A percentile compares a stretch with the other conserved stretches of the same genome.
phyloP scores from a whole-genome alignment of 441 rosid species.

The Corymbia citriodora region DNA sequence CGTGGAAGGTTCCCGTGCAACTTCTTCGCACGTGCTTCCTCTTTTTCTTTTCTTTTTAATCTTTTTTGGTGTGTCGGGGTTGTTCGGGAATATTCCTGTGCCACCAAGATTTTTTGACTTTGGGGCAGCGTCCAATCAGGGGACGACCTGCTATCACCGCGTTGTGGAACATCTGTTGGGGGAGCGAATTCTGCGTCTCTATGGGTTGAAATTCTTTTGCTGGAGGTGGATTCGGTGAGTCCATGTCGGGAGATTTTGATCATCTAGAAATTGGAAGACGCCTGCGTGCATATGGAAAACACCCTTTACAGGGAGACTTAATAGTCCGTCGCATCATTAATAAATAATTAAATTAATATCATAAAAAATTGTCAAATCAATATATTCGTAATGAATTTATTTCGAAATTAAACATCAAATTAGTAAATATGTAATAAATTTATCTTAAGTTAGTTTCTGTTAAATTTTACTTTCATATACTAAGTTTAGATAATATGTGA shows the following conservation, averaged over 20 bases:
- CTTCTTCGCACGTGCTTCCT: not conserved
- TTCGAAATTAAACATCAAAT: too few relatives aligned
- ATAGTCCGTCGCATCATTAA: too few relatives aligned
- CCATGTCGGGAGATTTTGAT: not conserved
- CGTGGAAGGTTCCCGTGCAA: not conserved
- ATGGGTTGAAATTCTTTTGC: not conserved
- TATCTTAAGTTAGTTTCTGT: too few relatives aligned
- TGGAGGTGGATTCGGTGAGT: not conserved
- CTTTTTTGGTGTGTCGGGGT: not conserved
- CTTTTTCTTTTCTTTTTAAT: fast-evolving
- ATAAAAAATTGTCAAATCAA: too few relatives aligned
- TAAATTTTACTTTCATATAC: too few relatives aligned
- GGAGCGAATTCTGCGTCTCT: not conserved
- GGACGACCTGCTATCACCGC: not conserved
- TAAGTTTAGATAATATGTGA: too few relatives aligned
- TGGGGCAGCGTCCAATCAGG: not conserved
- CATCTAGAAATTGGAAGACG: not conserved
- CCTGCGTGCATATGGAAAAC: not conserved
- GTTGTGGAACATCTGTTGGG: not conserved
- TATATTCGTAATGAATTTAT: too few relatives aligned
- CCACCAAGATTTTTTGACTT: not conserved
- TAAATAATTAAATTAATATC: too few relatives aligned
- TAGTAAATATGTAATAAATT: too few relatives aligned
- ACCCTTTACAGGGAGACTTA: too few relatives aligned
- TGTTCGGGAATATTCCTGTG: not conserved